phyloP scores from a whole-genome alignment of 495 filamentous ascomycete genomes.

The Xylona heveae region DNA sequence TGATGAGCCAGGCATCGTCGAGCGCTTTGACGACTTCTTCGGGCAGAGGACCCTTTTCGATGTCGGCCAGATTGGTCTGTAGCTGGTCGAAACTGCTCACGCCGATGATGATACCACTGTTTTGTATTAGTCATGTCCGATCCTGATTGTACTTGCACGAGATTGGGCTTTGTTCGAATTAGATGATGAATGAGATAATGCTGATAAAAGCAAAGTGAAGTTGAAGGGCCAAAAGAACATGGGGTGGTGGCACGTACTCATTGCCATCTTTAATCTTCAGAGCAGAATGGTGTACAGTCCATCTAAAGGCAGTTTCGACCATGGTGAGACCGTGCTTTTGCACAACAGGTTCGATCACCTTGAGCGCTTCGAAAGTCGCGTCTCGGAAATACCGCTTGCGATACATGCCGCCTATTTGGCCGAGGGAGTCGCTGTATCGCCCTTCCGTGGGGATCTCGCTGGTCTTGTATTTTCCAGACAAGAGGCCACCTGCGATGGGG shows the following conservation, averaged over 20 bases:
- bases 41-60: slow-evolving; percentile 77
- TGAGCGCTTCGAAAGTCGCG: slow-evolving; percentile 52
- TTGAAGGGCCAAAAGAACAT: too few species aligned
- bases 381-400: slow-evolving; percentile 67
- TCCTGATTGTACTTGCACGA: too few species aligned
- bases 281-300: slow-evolving; percentile 62
- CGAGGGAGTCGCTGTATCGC: slow-evolving; percentile 38
- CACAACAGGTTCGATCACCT: slow-evolving; percentile 48
- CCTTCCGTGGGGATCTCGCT: slow-evolving; percentile 44
- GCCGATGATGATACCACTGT: slow-evolving; percentile 69
- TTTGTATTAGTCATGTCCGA: slow-evolving; percentile 11
- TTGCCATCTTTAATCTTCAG: slow-evolving; percentile 47
- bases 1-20: slow-evolving; percentile 53
- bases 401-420: slow-evolving; percentile 36
- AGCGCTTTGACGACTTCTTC: slow-evolving; percentile 62
- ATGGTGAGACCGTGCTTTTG: slow-evolving; percentile 56
- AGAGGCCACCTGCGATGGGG: slow-evolving; percentile 64
- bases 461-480: slow-evolving; percentile 70
- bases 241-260: too few species aligned
- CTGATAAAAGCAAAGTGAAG: too few species aligned
- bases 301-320: slow-evolving; percentile 67
- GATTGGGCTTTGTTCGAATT: too few species aligned
- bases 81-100: slow-evolving; percentile 56
- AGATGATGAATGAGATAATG: too few species aligned
- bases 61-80: slow-evolving; percentile 46